Base-by-base conservation (phyloP, 805 yeast species). In the Teunomyces panamensis region DNA sequence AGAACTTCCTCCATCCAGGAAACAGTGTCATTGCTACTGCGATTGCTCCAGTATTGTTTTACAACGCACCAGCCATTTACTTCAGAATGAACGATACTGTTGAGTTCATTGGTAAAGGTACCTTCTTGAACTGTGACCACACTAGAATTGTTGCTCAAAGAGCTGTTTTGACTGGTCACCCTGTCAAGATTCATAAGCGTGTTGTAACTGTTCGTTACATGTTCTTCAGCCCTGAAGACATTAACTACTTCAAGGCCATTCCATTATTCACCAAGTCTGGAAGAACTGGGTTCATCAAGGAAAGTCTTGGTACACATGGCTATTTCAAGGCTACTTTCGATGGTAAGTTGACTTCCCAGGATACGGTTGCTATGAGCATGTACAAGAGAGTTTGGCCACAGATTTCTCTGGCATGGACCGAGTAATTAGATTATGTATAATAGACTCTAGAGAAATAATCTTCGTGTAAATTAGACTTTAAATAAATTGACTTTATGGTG, bases 241-340 rank as follows among this genome's bases (percentile, higher is more conserved):
- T 95, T 55, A 80, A 80, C 55, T 87, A 87, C 81, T 94, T 85
- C 79, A 88, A 87, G 69, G 85, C 91, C 4, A 86, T 94, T 56
- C 98, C 98, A 37, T 72, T 94, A 51, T 94, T 89, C 68, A 91
- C 98, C 36, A 89, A 88, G 65, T 78, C 84, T 58, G 99, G 99
- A 44, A 83, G 97, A 67, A 78, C 90, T 16, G 99, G 99, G 47
- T 87, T 87, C 67, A 92, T 95, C 64, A 92, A 89, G 68, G 97
- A 92, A 65, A 81, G 91, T 63, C 77, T 94, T 73, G 99, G 99
- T 71, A 94, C 99, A 1, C 99, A 94, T 65, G 99, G 99, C 53
- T 89, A 92, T 74, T 91, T 86, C 80, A 94, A 94, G 72, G 96
- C 97, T 20, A 86, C 87, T 7, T 94, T 94, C 59, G 97, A 94